phyloP scores from a whole-genome alignment of 1,284 basidiomycete species.

The Heterobasidion annosum region DNA sequence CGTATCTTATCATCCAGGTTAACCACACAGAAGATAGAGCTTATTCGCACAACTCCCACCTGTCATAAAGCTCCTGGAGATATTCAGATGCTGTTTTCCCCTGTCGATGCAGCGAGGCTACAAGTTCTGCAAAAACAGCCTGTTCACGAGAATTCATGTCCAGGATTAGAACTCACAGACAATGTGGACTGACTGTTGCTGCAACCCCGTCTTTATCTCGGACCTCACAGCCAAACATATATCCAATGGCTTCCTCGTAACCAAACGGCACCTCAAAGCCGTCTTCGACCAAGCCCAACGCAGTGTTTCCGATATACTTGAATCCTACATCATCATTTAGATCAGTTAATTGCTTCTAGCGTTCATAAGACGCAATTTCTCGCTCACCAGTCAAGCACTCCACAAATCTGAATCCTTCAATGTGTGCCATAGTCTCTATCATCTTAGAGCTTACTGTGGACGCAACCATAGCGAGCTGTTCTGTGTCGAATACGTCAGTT shows the following conservation, averaged over 20 bases:
- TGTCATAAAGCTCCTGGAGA: conserved; percentile 56
- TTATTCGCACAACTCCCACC: conserved; percentile 27
- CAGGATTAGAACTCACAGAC: not conserved
- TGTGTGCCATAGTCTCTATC: conserved; percentile 64
- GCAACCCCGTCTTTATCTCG: conserved; percentile 82
- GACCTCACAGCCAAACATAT: conserved; percentile 70
- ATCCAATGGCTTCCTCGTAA: conserved; percentile 86
- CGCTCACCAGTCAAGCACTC: conserved; percentile 73
- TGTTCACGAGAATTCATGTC: conserved; percentile 14
- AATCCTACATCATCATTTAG: conserved; percentile 42
- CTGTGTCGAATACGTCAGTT: conserved; percentile 17
- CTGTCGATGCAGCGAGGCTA: conserved; percentile 34
- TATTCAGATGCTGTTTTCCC: conserved; percentile 48
- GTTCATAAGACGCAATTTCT: not conserved
- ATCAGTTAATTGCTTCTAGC: not conserved
- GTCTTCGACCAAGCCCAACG: conserved; percentile 48
- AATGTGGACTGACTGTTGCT: conserved; percentile 42
- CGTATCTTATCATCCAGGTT: conserved; percentile 26
- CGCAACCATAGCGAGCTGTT: conserved; percentile 73
- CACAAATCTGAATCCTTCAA: conserved; percentile 72
- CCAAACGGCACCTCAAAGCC: conserved; percentile 75
- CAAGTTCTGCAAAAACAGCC: conserved; percentile 64
- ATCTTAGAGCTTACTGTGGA: conserved; percentile 86
- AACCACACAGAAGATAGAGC: conserved; percentile 1
- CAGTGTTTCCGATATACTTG: conserved; percentile 80